Percentiles rank a stretch among this genome's conserved stretches.
These are phyloP conservation scores for Steccherinum ochraceum DNA, from an alignment of 768 basidiomycete species.

Conservation along the genomic window DNA sequence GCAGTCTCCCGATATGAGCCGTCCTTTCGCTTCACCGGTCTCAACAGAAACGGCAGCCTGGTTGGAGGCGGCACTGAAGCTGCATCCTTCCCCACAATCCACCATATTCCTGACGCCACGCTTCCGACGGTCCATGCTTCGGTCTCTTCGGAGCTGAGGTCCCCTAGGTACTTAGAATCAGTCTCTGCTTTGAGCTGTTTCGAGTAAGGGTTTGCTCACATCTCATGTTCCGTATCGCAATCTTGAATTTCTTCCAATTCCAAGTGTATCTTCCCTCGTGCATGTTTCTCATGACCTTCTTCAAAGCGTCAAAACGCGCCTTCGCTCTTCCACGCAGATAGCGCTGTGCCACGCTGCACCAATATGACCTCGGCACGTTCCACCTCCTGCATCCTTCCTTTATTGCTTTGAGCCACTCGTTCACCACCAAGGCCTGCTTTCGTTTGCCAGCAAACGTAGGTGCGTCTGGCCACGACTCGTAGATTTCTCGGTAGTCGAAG, in stretches of 20 bases:
- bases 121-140: background rate
- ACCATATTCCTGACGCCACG: background rate
- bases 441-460: slow-evolving; percentile 61
- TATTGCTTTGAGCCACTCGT: slow-evolving; percentile 67
- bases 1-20: background rate
- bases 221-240: slow-evolving; percentile 73
- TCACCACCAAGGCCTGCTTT: slow-evolving; percentile 62
- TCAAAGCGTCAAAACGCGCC: slow-evolving; percentile 59
- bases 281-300: slow-evolving; percentile 63
- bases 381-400: slow-evolving; percentile 61
- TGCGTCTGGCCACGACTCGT: slow-evolving; percentile 55
- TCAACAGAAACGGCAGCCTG: background rate
- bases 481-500: slow-evolving; percentile 64
- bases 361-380: slow-evolving; percentile 70
- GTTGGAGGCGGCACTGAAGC: background rate
- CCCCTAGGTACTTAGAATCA: background rate
- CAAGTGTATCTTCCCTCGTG: slow-evolving; percentile 72
- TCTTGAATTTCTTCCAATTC: slow-evolving; percentile 77
- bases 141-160: background rate
- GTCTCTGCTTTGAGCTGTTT: no score
- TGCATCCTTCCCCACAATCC: background rate
- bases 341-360: slow-evolving; percentile 75
- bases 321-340: slow-evolving; percentile 66
- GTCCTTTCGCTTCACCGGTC: no score
- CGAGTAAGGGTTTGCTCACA: no score